Conservation (phyloP, 176 grass and related monocot species). For the Avena atlantica region DNA sequence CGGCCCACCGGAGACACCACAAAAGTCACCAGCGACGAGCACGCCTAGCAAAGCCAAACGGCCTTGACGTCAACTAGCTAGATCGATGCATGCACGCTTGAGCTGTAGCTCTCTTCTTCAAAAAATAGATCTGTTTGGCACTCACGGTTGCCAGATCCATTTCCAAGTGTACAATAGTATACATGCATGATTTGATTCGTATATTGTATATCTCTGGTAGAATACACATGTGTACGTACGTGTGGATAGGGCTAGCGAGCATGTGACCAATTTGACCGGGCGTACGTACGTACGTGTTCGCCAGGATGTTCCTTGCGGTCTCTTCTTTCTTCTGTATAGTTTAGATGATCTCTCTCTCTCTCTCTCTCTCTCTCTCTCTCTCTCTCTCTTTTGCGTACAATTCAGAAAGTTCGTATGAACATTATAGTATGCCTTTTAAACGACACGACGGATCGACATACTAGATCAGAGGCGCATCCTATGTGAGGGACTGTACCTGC, state of each 20-base stretch:
- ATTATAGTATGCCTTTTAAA: no score
- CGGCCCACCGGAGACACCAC: constrained; percentile 37
- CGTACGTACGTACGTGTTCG: no score
- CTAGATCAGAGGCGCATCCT: no score
- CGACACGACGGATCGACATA: no score
- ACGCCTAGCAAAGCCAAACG: constrained; percentile 40
- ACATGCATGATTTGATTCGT: no score
- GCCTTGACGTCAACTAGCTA: constrained; percentile 39
- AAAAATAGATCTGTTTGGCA: background rate
- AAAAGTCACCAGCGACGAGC: background rate
- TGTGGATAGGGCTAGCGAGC: no score
- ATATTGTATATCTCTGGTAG: no score
- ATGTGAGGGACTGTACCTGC: background rate
- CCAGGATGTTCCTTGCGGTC: background rate
- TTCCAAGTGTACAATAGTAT: background rate
- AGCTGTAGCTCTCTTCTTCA: constrained; percentile 1
- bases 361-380: no score
- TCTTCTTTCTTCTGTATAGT: constrained; percentile 29
- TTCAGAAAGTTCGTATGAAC: no score
- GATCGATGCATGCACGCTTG: background rate
- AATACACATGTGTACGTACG: no score
- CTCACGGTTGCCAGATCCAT: background rate
- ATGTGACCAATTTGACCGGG: no score
- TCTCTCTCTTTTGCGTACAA: no score
- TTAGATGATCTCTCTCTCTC: background rate